A percentile compares a stretch with the other conserved stretches of the same genome.
Conservation (phyloP, 1,284 basidiomycete genomes). For the Fomitiporia mediterranea region DNA sequence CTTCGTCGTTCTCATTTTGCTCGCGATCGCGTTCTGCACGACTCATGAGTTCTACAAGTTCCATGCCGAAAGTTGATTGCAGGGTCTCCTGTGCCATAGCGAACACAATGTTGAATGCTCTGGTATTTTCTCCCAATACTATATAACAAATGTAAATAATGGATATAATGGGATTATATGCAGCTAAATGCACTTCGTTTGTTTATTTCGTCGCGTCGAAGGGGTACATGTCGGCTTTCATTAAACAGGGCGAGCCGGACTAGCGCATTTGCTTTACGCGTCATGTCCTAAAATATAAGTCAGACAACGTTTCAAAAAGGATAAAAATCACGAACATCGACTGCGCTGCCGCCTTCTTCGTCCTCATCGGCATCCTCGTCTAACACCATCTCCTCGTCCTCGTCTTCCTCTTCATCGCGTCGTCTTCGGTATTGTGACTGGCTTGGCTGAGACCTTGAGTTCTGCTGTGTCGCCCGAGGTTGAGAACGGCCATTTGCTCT, state of each 20-base stretch:
- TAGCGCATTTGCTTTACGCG: conserved; percentile 57
- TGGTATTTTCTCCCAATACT: conserved; percentile 58
- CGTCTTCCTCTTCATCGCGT: conserved; percentile 20
- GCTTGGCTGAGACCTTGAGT: conserved; percentile 2
- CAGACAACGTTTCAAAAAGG: neutral
- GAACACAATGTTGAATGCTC: conserved; percentile 57
- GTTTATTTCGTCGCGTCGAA: conserved; percentile 70
- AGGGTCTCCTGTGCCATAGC: conserved; percentile 53
- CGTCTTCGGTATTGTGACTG: conserved; percentile 13
- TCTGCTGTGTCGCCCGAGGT: conserved; percentile 9
- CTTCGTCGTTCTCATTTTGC: conserved; percentile 29
- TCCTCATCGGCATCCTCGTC: conserved; percentile 31
- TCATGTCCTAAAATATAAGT: conserved; percentile 41
- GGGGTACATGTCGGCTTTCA: conserved; percentile 55
- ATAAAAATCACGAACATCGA: conserved; percentile 13
- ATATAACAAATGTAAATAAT: neutral
- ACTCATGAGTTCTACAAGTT: conserved; percentile 67
- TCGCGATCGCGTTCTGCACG: conserved; percentile 52
- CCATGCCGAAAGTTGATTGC: conserved; percentile 62
- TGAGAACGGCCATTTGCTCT: conserved; percentile 13
- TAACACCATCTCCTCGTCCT: conserved; percentile 27
- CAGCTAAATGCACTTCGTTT: conserved; percentile 55
- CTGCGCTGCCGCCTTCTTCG: conserved; percentile 24
- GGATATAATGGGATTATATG: neutral
- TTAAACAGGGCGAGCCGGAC: conserved; percentile 70